These are phyloP conservation scores for Salvia miltiorrhiza DNA, from an alignment of 257 asterid genomes.

Conservation along the genomic window DNA sequence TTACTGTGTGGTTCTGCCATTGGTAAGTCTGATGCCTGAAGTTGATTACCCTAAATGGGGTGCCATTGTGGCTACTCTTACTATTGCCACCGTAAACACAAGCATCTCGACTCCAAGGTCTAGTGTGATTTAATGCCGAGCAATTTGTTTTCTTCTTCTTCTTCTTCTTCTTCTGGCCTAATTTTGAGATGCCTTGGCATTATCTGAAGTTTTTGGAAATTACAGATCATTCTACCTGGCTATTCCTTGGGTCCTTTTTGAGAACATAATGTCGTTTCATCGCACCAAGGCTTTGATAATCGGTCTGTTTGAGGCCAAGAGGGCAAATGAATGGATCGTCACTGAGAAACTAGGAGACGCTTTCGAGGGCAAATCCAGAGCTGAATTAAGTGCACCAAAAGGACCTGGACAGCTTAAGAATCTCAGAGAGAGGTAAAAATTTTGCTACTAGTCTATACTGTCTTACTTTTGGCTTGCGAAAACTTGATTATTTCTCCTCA, in stretches of 20 bases:
- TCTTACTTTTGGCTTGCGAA: no score
- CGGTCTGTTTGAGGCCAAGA: conserved; percentile 54
- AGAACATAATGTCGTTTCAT: conserved; percentile 74
- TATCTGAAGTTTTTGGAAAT: background rate
- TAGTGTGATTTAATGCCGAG: background rate
- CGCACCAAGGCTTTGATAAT: conserved; percentile 59
- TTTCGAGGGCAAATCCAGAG: conserved; percentile 35
- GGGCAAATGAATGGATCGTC: conserved; percentile 79
- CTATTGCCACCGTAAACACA: conserved; percentile 54
- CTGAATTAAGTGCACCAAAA: conserved; percentile 20
- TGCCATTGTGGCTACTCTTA: conserved; percentile 46
- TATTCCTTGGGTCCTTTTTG: conserved; percentile 75
- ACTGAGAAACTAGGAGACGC: conserved; percentile 75
- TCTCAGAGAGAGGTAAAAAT: conserved; percentile 43
- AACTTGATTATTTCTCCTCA: background rate
- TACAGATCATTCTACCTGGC: conserved; percentile 61
- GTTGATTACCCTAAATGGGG: conserved; percentile 73
- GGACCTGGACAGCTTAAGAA: conserved; percentile 30
- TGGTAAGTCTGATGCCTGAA: conserved; percentile 60
- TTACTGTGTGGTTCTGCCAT: conserved; percentile 67
- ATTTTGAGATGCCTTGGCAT: background rate
- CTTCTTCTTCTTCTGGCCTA: background rate
- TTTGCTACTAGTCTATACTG: background rate
- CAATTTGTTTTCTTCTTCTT: background rate
- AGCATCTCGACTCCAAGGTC: conserved; percentile 72